Percentiles rank a stretch among this genome's conserved stretches.
Evolutionary conservation across 2,329 filamentous ascomycete genomes (phyloP).

Genomic region (Neonectria hederae): DNA sequence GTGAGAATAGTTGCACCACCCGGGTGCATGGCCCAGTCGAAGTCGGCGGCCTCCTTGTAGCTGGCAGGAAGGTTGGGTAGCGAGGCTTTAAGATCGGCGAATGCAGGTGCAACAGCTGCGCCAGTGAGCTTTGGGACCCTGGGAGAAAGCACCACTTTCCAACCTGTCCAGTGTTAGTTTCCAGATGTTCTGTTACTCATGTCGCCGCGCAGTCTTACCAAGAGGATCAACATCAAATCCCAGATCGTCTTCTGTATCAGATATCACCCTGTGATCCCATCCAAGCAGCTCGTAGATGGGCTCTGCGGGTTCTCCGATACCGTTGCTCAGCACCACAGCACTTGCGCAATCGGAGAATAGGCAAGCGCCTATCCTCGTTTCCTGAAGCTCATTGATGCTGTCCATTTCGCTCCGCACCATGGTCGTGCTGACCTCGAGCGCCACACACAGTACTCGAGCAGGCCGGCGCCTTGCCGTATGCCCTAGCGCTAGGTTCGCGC

Average conservation of each 20-base stretch:
- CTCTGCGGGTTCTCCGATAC: constrained; percentile 57
- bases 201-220: constrained; percentile 50
- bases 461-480: constrained; percentile 66
- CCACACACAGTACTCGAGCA: constrained; percentile 71
- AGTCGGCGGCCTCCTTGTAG: constrained; percentile 62
- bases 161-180: constrained; percentile 52
- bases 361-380: constrained; percentile 71
- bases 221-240: constrained; percentile 72
- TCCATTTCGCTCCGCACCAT: constrained; percentile 73
- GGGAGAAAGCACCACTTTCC: constrained; percentile 73
- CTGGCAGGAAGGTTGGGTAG: constrained; percentile 55
- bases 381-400: constrained; percentile 65
- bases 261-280: constrained; percentile 71
- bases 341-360: constrained; percentile 79
- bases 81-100: constrained; percentile 62
- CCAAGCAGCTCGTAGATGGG: constrained; percentile 69
- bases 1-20: constrained; percentile 74
- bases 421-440: constrained; percentile 70
- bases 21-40: constrained; percentile 79
- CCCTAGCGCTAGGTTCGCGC: constrained; percentile 72
- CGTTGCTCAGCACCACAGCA: constrained; percentile 71
- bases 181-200: neutral
- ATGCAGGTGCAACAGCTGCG: constrained; percentile 61
- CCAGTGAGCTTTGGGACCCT: constrained; percentile 67
- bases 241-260: constrained; percentile 69